Conservation (phyloP, 2,329 filamentous ascomycete genomes). For the Epichloe coenophiala region DNA sequence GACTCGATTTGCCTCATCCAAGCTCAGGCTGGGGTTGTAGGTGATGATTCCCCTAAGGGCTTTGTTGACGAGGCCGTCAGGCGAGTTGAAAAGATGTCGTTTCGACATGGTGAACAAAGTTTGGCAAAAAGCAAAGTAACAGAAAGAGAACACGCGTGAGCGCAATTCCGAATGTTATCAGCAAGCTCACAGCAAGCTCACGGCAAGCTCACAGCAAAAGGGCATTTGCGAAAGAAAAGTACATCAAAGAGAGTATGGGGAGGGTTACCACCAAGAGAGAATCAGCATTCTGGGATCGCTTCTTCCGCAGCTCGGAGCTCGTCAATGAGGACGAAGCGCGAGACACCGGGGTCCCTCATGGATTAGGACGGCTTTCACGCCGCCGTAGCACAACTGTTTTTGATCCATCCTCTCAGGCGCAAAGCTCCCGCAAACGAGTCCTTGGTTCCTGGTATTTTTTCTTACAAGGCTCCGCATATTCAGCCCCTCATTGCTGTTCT, state of each 20-base stretch:
- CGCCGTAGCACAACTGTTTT: not conserved
- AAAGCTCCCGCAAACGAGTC: not conserved
- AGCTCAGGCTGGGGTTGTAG: conserved; percentile 36
- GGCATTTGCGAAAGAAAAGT: too few relatives aligned
- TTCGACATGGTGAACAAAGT: conserved; percentile 26
- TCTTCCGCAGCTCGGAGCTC: not conserved
- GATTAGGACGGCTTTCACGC: not conserved
- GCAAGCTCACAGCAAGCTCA: too few relatives aligned
- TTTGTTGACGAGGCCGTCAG: conserved; percentile 40
- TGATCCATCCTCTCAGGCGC: not conserved
- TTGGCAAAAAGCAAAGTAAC: not conserved
- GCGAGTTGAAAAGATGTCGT: conserved; percentile 37
- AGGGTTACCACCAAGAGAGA: conserved; percentile 1
- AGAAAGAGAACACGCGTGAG: too few relatives aligned
- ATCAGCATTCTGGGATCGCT: not conserved
- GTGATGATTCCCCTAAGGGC: conserved; percentile 35
- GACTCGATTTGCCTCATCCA: conserved; percentile 37
- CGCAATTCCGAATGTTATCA: too few relatives aligned
- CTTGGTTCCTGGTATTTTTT: not conserved
- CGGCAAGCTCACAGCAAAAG: too few relatives aligned
- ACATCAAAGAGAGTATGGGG: not conserved
- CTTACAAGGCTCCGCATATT: not conserved
- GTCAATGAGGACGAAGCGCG: not conserved
- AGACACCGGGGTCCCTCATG: not conserved
- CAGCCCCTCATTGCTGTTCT: conserved; percentile 1